phyloP scores from a whole-genome alignment of 768 basidiomycete genomes.

The Tephrocybe rancida region DNA sequence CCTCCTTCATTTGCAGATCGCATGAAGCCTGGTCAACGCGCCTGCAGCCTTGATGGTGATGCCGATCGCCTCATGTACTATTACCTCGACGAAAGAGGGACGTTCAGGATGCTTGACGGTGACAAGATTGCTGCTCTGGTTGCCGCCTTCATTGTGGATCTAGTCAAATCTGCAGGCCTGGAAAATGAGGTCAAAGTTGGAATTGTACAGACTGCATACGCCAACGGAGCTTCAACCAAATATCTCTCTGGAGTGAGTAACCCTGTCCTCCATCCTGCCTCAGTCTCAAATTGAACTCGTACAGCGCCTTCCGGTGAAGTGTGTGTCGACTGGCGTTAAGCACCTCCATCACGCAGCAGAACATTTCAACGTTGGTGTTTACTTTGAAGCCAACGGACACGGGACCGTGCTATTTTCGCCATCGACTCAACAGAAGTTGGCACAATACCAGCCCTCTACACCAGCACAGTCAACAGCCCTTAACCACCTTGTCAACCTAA shows the following conservation, averaged over 20 bases:
- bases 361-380: conserved; percentile 93
- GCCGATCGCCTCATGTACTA: conserved; percentile 97
- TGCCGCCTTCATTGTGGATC: conserved; percentile 89
- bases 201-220: conserved; percentile 98
- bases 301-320: conserved; percentile 91
- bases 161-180: conserved; percentile 84
- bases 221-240: conserved; percentile 95
- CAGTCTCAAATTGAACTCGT: neutral
- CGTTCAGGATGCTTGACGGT: conserved; percentile 93
- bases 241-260: conserved; percentile 78
- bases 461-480: conserved; percentile 83
- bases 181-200: conserved; percentile 82
- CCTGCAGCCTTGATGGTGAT: conserved; percentile 95
- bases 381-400: conserved; percentile 99
- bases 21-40: conserved; percentile 74
- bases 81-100: conserved; percentile 76
- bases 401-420: conserved; percentile 96
- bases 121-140: conserved; percentile 97
- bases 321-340: conserved; percentile 96
- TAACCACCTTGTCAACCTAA: conserved; percentile 74
- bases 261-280: conserved; percentile 1
- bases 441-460: conserved; percentile 69
- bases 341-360: conserved; percentile 98
- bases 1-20: conserved; percentile 74
- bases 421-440: conserved; percentile 62